Evolutionary conservation across 2,329 filamentous ascomycete genomes (phyloP), one percentile per base, ranked within the genome.

Genomic region (Tothia fuscella): DNA sequence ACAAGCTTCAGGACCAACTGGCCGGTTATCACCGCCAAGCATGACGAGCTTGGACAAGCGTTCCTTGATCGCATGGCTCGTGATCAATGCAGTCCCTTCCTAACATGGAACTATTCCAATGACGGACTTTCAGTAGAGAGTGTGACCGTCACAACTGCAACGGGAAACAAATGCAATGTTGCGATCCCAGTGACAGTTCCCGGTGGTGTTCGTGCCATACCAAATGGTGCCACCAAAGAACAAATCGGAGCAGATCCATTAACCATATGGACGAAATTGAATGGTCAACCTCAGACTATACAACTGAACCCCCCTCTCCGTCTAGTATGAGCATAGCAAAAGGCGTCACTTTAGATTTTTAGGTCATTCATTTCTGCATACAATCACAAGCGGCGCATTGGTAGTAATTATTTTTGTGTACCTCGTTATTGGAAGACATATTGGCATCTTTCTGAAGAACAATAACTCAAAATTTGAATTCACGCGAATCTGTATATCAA

Each of bases 151-250:
- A 57, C 57, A 4, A 51, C 62, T 3, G 61, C 68, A 17, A 62
- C 54, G 10, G 62, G 61, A 29, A 74, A 74, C 53, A 63, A 54
- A 25, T 78, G 73, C 57, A 53, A 53, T 30, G 66, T 63, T 0
- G 59, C 66, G 0, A 67, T 77, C 37, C 72, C 74, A 0, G 64
- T 77, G 14, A 76, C 72, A 1, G 62, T 76, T 46, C 72, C 67
- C 1, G 58, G 56, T 4, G 51, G 59, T 1, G 65, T 65, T 9
- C 59, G 63, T 14, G 59, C 58, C 31, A 65, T 28, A 33, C 32
- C 61, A 1, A 61, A 62, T 22, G 64, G 64, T 22, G 64, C 63
- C 26, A 62, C 59, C 1, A 62, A 59, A 25, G 72, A 78, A 50
- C 57, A 75, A 55, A 50, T 74, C 14, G 76, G 74, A n/a, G 63